Percentiles rank a stretch among this genome's conserved stretches.
Conservation (phyloP, 345 rosid species). For the Eucalyptus dawsonii region DNA sequence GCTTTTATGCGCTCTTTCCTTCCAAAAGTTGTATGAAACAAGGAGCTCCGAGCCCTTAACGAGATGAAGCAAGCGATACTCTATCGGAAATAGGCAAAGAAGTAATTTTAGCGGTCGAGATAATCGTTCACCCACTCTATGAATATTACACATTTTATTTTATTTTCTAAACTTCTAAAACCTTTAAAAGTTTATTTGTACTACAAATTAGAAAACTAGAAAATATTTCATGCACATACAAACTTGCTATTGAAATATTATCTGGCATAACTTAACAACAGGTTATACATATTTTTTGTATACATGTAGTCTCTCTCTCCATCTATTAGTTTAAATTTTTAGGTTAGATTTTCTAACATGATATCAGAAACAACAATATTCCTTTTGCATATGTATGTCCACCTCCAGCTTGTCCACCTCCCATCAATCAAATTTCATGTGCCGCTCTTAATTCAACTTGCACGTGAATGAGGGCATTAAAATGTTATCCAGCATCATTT, state of each 20-base stretch:
- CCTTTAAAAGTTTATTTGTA: not conserved
- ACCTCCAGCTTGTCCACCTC: not conserved
- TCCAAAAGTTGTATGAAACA: not conserved
- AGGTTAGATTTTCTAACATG: fast-evolving
- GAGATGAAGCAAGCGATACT: not conserved
- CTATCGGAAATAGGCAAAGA: not conserved
- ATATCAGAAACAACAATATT: fast-evolving
- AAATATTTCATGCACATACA: not conserved
- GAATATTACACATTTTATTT: not conserved
- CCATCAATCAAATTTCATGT: too few relatives aligned
- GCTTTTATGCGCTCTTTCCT: not conserved
- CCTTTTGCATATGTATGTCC: too few relatives aligned
- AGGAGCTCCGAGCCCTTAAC: not conserved
- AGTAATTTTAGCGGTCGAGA: not conserved
- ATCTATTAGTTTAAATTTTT: fast-evolving
- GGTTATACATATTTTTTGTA: too few relatives aligned
- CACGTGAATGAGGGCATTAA: not conserved
- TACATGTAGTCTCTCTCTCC: fast-evolving
- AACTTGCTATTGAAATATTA: not conserved
- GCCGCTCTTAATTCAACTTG: fast-evolving
- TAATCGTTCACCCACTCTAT: not conserved
- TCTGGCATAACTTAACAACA: fast-evolving
- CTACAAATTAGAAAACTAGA: not conserved
- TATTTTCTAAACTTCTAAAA: not conserved
- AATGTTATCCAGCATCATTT: not conserved